A percentile compares a stretch with the other conserved stretches of the same genome.
Evolutionary conservation across 768 basidiomycete species (phyloP).

Genomic region (Termitomyces sp.): DNA sequence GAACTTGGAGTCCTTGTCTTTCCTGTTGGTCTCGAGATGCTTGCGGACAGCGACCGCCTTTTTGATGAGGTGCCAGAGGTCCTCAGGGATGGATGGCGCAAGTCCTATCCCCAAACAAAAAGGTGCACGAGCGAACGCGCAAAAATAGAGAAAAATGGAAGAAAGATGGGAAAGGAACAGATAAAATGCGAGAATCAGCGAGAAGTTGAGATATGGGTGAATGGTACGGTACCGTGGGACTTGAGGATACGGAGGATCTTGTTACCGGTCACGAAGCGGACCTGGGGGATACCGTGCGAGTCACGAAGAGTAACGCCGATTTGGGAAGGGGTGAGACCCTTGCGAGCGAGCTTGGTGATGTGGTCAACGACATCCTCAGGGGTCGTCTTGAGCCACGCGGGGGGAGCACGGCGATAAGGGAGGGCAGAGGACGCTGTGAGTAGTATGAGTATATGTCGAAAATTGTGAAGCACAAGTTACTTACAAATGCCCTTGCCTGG

Average conservation of each 20-base stretch:
- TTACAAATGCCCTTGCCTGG: slow-evolving; percentile 99
- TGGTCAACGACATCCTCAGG: slow-evolving; percentile 94
- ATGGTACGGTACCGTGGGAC: slow-evolving; percentile 67
- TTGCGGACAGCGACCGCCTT: slow-evolving; percentile 99
- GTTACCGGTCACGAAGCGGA: slow-evolving; percentile 98
- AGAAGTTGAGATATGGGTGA: neutral
- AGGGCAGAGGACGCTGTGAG: slow-evolving; percentile 84
- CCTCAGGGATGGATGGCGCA: slow-evolving; percentile 97
- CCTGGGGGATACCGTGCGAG: slow-evolving; percentile 97
- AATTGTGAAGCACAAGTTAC: slow-evolving; percentile 26
- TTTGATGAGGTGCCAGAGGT: slow-evolving; percentile 99
- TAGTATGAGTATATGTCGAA: neutral
- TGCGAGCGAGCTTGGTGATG: slow-evolving; percentile 95
- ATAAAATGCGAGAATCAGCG: slow-evolving; percentile 20
- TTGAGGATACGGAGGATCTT: slow-evolving; percentile 99
- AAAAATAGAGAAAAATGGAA: slow-evolving; percentile 9
- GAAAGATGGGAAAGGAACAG: slow-evolving; percentile 17
- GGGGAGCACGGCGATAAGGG: slow-evolving; percentile 93
- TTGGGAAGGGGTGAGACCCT: slow-evolving; percentile 96
- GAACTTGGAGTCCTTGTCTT: slow-evolving; percentile 96
- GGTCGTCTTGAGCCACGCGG: slow-evolving; percentile 95
- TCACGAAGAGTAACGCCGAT: slow-evolving; percentile 98
- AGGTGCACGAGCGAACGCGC: slow-evolving; percentile 26
- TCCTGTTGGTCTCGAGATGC: slow-evolving; percentile 96
- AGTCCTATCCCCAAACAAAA: slow-evolving; percentile 78